phyloP scores from a whole-genome alignment of 345 rosid genomes.

The Clarkia xantiana region DNA sequence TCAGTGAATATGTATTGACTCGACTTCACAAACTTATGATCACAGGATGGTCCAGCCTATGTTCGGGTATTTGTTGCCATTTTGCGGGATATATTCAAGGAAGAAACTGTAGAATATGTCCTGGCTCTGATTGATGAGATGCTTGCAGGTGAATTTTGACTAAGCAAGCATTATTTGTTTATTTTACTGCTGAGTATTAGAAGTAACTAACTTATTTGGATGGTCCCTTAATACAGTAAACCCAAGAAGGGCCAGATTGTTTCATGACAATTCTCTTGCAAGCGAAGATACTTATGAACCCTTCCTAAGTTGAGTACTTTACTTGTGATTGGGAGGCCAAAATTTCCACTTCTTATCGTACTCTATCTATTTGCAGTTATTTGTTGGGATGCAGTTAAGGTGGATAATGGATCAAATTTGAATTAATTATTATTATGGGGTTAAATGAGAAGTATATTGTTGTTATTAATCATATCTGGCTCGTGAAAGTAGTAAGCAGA shows the following conservation, averaged over 20 bases:
- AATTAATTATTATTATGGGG: too few relatives aligned
- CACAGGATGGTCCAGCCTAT: constrained; percentile 93
- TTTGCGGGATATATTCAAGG: constrained; percentile 74
- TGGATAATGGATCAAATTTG: too few relatives aligned
- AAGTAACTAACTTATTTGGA: constrained; percentile 9
- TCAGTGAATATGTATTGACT: background rate
- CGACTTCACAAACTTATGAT: constrained; percentile 10
- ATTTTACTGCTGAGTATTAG: background rate
- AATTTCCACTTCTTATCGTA: background rate
- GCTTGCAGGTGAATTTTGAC: constrained; percentile 44
- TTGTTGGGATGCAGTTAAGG: too few relatives aligned
- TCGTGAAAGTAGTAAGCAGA: too few relatives aligned
- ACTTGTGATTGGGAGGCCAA: background rate
- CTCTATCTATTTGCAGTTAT: background rate
- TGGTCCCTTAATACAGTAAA: constrained; percentile 45
- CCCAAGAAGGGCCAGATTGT: constrained; percentile 77
- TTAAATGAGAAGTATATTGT: too few relatives aligned
- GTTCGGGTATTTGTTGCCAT: constrained; percentile 75
- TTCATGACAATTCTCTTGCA: constrained; percentile 71
- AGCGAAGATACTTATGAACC: constrained; percentile 81
- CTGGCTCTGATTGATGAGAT: constrained; percentile 84
- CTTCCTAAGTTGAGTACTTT: constrained; percentile 67
- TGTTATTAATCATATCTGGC: too few relatives aligned
- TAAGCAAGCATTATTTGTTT: background rate
- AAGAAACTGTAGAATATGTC: constrained; percentile 96